Evolutionary conservation across 345 rosid genomes (phyloP).

Genomic region (Hibiscus mutabilis): DNA sequence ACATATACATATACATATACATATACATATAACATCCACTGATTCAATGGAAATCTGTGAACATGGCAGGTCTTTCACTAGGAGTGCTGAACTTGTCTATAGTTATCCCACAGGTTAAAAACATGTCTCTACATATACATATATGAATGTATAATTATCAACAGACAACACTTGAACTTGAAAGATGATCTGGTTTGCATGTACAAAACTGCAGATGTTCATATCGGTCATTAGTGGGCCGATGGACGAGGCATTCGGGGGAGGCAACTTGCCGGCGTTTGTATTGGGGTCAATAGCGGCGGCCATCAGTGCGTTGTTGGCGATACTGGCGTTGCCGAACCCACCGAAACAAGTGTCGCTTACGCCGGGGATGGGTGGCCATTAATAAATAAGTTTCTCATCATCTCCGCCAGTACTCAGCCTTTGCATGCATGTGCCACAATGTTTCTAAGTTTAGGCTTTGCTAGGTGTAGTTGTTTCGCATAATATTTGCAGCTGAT

Average conservation of each 20-base stretch:
- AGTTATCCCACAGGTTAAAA: background rate
- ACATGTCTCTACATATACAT: no score
- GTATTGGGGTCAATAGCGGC: background rate
- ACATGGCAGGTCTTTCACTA: background rate
- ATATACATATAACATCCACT: background rate
- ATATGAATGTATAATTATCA: no score
- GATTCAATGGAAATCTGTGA: background rate
- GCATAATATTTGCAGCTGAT: background rate
- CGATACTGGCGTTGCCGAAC: background rate
- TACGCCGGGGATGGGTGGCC: background rate
- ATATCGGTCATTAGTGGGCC: background rate
- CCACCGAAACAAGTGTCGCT: background rate
- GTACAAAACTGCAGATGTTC: background rate
- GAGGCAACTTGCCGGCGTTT: background rate
- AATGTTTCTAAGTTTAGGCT: background rate
- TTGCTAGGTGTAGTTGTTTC: background rate
- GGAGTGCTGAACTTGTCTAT: background rate
- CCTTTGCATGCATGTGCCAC: background rate
- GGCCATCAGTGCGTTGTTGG: background rate
- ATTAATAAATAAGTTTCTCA: background rate
- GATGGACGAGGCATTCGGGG: background rate
- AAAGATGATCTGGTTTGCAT: background rate
- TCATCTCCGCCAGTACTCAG: background rate
- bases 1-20: no score
- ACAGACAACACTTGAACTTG: no score